A percentile compares a stretch with the other conserved stretches of the same genome.
phyloP scores from a whole-genome alignment of 1,284 basidiomycete genomes.

The Neolentinus lepideus region DNA sequence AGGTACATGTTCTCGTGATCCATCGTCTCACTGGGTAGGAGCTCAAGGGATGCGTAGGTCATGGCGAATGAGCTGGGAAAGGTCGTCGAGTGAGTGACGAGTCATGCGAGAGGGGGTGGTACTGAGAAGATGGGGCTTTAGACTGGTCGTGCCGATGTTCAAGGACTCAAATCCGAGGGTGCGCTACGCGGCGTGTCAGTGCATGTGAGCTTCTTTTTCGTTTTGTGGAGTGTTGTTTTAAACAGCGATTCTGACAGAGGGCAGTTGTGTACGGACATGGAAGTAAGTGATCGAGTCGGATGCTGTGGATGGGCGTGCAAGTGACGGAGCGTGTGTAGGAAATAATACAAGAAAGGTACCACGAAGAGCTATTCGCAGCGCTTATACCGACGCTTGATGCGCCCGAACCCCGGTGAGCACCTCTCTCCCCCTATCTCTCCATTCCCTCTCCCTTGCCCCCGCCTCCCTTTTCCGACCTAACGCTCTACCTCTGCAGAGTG shows the following conservation, averaged over 20 bases:
- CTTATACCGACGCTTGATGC: slow-evolving; percentile 72
- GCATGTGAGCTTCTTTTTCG: slow-evolving; percentile 50
- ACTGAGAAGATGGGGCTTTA: slow-evolving; percentile 20
- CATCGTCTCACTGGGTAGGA: too few species aligned
- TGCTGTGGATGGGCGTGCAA: neutral
- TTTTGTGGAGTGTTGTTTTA: neutral
- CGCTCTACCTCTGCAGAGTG: slow-evolving; percentile 39
- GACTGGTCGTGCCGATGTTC: slow-evolving; percentile 71
- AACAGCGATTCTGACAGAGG: slow-evolving; percentile 37
- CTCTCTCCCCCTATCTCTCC: neutral
- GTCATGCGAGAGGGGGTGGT: too few species aligned
- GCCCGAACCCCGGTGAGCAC: slow-evolving; percentile 59
- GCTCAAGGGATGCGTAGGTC: too few species aligned
- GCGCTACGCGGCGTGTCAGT: slow-evolving; percentile 80
- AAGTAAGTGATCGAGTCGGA: slow-evolving; percentile 36
- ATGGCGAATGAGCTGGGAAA: slow-evolving; percentile 74
- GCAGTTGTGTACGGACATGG: slow-evolving; percentile 78
- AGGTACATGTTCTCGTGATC: slow-evolving; percentile 26
- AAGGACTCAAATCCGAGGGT: slow-evolving; percentile 75
- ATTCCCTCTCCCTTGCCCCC: neutral
- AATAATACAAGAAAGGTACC: slow-evolving; percentile 66
- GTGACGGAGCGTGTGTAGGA: slow-evolving; percentile 34
- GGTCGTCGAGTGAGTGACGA: slow-evolving; percentile 61
- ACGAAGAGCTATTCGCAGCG: slow-evolving; percentile 59
- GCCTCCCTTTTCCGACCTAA: neutral